Evolutionary conservation across 306 rosid genomes (phyloP), one percentile per base, ranked within the genome.

Genomic region (Acmispon strigosus): DNA sequence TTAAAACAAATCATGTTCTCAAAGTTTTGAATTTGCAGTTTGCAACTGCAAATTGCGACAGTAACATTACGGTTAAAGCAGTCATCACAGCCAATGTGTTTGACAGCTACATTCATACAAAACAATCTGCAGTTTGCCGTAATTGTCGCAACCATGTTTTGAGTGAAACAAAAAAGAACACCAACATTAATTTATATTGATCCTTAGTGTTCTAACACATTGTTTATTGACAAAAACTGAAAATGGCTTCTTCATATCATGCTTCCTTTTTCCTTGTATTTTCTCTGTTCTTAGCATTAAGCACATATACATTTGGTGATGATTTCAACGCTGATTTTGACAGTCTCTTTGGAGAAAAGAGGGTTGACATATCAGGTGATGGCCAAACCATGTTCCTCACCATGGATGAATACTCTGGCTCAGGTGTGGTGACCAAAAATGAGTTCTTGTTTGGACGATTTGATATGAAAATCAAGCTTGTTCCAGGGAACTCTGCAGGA

Each of bases 401-500:
- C 3, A 7, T 82, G 76, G 86, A 82, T 8, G n/a, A 70, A 66
- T 65, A 70, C 48, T 78, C 76, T 45, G 86, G 86, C 2, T 78
- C 86, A 0, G 86, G 86, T 6, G 20, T 82, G 16, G 53, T 55
- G 2, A 58, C 86, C 8, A 82, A 78, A 49, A 37, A 73, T 52
- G 81, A 82, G 49, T 82, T 22, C 47, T 70, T 82, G 61, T 82
- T 65, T 60, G 86, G 86, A 65, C 29, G 86, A 75, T 82, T 82
- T 12, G 81, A 78, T 15, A 78, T 82, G 86, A 18, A 75, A 70
- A 64, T 78, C 65, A 82, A 75, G 53, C 86, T 82, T 16, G 78
- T 82, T 0, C 55, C 83, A 1, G 86, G 83, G 7, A 82, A 82
- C 44, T 78, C 83, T 27, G 86, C 86, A n/a, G 86, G 86, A 44